Conservation (phyloP, 1,284 basidiomycete genomes). For the Ceratobasidium sp. region DNA sequence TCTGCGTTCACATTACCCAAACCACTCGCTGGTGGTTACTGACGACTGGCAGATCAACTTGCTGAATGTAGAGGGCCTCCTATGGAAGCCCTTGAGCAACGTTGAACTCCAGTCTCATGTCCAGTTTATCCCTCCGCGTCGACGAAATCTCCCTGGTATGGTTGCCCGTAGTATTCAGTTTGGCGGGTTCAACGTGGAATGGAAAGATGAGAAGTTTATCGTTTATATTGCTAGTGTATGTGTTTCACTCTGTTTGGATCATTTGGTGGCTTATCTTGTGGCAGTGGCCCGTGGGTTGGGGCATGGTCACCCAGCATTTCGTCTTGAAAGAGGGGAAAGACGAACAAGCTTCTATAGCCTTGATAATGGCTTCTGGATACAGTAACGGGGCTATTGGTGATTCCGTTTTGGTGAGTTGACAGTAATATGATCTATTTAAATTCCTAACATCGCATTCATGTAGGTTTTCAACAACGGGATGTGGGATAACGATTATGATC, state of each 20-base stretch:
- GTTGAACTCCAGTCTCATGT: conserved; percentile 51
- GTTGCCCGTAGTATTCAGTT: conserved; percentile 61
- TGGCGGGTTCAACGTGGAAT: conserved; percentile 63
- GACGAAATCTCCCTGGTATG: conserved; percentile 58
- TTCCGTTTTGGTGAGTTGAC: conserved; percentile 1
- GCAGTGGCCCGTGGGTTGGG: conserved; percentile 58
- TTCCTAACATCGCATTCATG: not conserved
- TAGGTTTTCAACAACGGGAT: conserved; percentile 44
- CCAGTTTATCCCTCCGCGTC: conserved; percentile 59
- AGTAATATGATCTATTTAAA: not conserved
- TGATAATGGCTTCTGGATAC: conserved; percentile 58
- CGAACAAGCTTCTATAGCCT: conserved; percentile 56
- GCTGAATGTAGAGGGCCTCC: conserved; percentile 60
- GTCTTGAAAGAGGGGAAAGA: conserved; percentile 69
- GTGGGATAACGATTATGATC: conserved; percentile 67
- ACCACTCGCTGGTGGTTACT: conserved; percentile 65
- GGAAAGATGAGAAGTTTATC: conserved; percentile 62
- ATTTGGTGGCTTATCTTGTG: not conserved
- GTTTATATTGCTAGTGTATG: conserved; percentile 57
- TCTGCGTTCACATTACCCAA: conserved; percentile 65
- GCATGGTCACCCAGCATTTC: conserved; percentile 54
- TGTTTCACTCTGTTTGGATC: not conserved
- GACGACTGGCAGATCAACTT: conserved; percentile 58
- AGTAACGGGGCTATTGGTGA: conserved; percentile 9
- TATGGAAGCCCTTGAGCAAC: conserved; percentile 57